Base-by-base conservation (phyloP, 805 yeast species). In the Peterozyma toletana region DNA sequence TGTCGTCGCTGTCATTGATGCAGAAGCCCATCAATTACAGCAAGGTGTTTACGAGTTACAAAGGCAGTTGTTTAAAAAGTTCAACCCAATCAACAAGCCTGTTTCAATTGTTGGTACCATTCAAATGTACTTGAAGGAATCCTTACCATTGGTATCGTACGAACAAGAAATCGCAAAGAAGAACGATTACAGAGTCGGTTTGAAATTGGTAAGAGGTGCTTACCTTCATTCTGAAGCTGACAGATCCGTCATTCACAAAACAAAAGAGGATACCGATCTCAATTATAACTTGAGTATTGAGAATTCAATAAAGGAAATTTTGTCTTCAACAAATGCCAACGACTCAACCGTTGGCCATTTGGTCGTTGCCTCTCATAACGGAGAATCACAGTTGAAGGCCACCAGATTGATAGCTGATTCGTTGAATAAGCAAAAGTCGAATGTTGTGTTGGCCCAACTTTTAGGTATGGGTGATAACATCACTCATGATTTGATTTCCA, bases 401-500 rank as follows among this genome's bases (percentile, higher is more conserved):
- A 79, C 91, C 21, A 68, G 77, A 43, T 64, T 78, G 47, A 61
- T 86, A 40, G 56, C 61, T 10, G 30, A 5, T 3, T 27, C 44
- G 11, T 13, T 17, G 1, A 37, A 45, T 31, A 35, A 42, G 58
- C 59, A 53, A 53, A 66, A 60, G 29, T 67, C 79, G 38, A 85
- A 86, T 52, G 84, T 90, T 21, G 88, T 86, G 7, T 71, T 89
- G 53, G 98, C 91, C 37, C 97, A 91, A 68, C 75, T 90, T 51
- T 69, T 91, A 58, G 98, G 98, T 33, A 91, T 90, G 97, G 95
- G 96, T 41, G 98, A 90, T 63, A 83, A 84, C 55, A 77, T 86
- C 48, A 87, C 96, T 21, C 73, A 75, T 59, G 87, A 85, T 52
- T 72, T 90, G 56, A 77, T 86, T 45, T 65, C 71, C 35, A 70